Evolutionary conservation across 257 asterid species (phyloP).

Genomic region (Solanum lycopersicoides): DNA sequence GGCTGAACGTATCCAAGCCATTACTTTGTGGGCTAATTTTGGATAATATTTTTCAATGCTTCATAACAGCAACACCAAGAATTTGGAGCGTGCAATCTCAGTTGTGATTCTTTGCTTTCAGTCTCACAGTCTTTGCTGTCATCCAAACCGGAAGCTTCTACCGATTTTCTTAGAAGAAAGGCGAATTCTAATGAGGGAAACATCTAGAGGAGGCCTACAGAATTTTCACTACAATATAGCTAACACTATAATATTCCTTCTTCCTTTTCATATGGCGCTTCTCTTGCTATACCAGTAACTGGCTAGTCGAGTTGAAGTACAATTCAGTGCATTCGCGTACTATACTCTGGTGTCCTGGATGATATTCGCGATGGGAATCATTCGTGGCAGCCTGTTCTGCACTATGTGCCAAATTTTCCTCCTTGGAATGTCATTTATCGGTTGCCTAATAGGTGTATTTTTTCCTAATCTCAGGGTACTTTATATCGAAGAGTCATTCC

Average conservation of each 20-base stretch:
- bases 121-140: constrained; percentile 60
- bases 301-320: constrained; percentile 52
- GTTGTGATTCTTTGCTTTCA: constrained; percentile 70
- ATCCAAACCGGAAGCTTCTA: constrained; percentile 74
- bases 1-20: constrained; percentile 51
- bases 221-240: constrained; percentile 49
- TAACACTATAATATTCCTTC: constrained; percentile 55
- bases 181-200: constrained; percentile 50
- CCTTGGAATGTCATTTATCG: constrained; percentile 50
- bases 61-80: constrained; percentile 17
- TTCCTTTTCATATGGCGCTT: constrained; percentile 46
- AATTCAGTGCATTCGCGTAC: constrained; percentile 30
- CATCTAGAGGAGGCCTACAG: constrained; percentile 72
- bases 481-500: constrained; percentile 53
- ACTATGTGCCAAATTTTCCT: constrained; percentile 50
- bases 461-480: constrained; percentile 81
- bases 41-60: constrained; percentile 45
- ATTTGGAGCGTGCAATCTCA: constrained; percentile 37
- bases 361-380: constrained; percentile 50
- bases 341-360: constrained; percentile 57
- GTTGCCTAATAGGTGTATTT: constrained; percentile 49
- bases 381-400: constrained; percentile 63
- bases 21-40: constrained; percentile 52
- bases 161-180: constrained; percentile 74
- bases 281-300: constrained; percentile 50